Evolutionary conservation across 768 basidiomycete genomes (phyloP), one percentile per base, ranked within the genome.

Genomic region (Dacryopinax primogenitus): DNA sequence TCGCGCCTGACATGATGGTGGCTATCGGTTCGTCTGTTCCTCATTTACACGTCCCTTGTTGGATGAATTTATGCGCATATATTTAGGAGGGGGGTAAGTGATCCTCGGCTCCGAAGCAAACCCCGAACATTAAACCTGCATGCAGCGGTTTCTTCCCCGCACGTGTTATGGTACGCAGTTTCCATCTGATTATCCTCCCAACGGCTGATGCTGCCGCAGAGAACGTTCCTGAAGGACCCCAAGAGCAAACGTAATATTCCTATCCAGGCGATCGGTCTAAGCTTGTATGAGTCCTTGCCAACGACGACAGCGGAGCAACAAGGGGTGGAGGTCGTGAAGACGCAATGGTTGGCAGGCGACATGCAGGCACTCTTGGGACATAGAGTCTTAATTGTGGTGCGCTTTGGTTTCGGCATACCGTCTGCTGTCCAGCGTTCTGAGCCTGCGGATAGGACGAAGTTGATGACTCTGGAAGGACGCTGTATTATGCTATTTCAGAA

Each of bases 241-340:
- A 79, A 83, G 1, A 81, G 80, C 32, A 86, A 88, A 70, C 84
- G 83, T 70, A 86, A 89, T 65, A 84, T 98, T 63, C 89, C 91
- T 58, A 96, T 97, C 68, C 90, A 93, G 74, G 95, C 96, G 3
- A 97, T 99, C 68, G 94, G 96, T 1, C 83, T 99, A 33, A 94
- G 92, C 3, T 80, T 99, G 1, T 99, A 99, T 70, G 96, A 99
- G 74, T 84, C 88, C 30, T 79, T 98, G 18, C 85, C 86, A 3
- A 90, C 86, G 18, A 82, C 84, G 2, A 84, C 84, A 0, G 84
- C 75, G 32, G 84, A 92, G 69, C 83, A 86, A 73, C 81, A 92
- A 62, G 90, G 90, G 62, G 81, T 78, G 66, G 86, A 96, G 73
- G 91, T 99, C 68, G 79, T 96, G 70, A 83, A 94, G 64, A 99